Conservation (phyloP, 495 filamentous ascomycete species). For the Hypoxylon crocopeplum region DNA sequence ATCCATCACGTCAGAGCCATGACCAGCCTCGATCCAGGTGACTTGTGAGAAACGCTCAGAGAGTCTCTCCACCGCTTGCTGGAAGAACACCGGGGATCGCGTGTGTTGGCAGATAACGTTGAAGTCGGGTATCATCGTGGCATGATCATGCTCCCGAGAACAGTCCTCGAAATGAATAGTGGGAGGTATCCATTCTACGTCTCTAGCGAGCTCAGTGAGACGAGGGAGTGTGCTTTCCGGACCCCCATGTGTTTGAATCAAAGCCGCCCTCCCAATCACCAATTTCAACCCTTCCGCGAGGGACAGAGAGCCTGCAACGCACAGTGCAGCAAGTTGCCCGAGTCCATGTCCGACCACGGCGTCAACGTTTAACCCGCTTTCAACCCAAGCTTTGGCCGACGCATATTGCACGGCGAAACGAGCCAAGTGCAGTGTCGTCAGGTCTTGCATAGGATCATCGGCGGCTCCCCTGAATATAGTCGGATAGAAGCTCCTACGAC, state of each 20-base stretch:
- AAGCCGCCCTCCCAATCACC: no score
- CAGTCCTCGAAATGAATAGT: no score
- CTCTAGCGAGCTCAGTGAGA: no score
- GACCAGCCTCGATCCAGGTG: conserved; percentile 45
- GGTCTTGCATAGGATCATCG: conserved; percentile 43
- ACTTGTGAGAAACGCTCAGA: conserved; percentile 12
- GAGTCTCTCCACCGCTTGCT: conserved; percentile 45
- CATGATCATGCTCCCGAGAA: no score
- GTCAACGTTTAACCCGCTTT: conserved; percentile 42
- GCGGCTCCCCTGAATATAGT: conserved; percentile 58
- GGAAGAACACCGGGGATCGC: conserved; percentile 52
- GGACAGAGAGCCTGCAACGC: conserved; percentile 43
- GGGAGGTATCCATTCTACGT: no score
- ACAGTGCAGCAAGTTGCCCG: conserved; percentile 55
- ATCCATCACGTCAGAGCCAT: conserved; percentile 33
- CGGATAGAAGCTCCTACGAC: no score
- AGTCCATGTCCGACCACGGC: conserved; percentile 55
- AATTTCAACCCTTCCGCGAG: conserved; percentile 46
- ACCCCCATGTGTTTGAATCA: no score
- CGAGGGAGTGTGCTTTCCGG: no score
- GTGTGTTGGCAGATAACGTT: no score
- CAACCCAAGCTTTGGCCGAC: conserved; percentile 54
- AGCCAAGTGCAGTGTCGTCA: conserved; percentile 52
- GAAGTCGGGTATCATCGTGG: no score
- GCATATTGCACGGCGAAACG: conserved; percentile 58